Conservation (phyloP, 306 rosid genomes). For the Casuarina equisetifolia region DNA sequence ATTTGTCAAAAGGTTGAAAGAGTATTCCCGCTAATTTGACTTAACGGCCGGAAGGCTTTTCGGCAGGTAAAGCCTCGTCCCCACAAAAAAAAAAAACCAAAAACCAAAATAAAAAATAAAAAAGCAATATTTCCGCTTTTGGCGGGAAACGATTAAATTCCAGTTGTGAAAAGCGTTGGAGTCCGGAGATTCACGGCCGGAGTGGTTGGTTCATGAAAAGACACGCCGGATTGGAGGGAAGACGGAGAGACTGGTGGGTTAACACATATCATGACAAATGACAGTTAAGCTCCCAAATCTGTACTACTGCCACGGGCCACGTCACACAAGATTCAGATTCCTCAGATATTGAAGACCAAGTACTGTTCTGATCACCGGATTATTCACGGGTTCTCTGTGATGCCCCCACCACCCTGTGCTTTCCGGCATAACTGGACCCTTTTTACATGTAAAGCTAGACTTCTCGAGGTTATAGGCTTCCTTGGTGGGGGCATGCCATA, state of each 20-base stretch:
- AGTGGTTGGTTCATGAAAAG: background rate
- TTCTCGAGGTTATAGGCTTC: no score
- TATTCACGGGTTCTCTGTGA: conserved; percentile 21
- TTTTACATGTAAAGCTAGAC: no score
- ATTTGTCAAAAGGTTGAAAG: background rate
- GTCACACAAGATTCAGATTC: conserved; percentile 18
- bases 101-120: background rate
- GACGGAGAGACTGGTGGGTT: background rate
- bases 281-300: conserved; percentile 23
- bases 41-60: background rate
- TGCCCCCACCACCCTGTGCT: background rate
- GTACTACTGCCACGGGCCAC: conserved; percentile 8
- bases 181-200: conserved; percentile 18
- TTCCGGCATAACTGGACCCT: no score
- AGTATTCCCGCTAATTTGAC: conserved; percentile 17
- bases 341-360: background rate
- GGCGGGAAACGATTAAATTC: conserved; percentile 32
- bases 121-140: background rate
- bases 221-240: background rate
- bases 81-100: background rate
- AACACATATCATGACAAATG: background rate
- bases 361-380: background rate
- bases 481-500: no score
- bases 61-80: conserved; percentile 25
- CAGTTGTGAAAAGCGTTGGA: conserved; percentile 16